A percentile compares a stretch with the other conserved stretches of the same genome.
These are phyloP conservation scores for Grosmannia penicillata DNA, from an alignment of 2,329 filamentous ascomycete species.

Conservation along the genomic window DNA sequence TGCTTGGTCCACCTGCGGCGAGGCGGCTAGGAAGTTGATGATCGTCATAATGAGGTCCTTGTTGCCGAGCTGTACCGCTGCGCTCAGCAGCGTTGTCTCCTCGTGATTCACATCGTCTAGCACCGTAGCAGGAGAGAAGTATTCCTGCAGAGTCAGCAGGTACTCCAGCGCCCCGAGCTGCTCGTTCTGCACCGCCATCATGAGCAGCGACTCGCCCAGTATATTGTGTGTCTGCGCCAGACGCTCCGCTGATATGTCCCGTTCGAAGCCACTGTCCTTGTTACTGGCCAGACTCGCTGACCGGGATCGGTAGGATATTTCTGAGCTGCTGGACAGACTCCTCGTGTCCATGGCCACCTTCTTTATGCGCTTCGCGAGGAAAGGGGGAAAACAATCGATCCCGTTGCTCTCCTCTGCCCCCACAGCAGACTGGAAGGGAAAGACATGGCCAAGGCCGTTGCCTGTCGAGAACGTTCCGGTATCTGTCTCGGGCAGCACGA, in stretches of 20 bases:
- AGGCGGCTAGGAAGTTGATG: slow-evolving; percentile 50
- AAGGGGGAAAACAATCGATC: slow-evolving; percentile 13
- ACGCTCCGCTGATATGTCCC: slow-evolving; percentile 71
- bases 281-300: slow-evolving; percentile 61
- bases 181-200: slow-evolving; percentile 70
- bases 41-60: slow-evolving; percentile 60
- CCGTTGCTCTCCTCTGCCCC: slow-evolving; percentile 11
- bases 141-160: slow-evolving; percentile 60
- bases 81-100: slow-evolving; percentile 75
- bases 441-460: slow-evolving; percentile 64
- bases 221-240: slow-evolving; percentile 56
- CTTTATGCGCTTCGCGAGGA: slow-evolving; percentile 43
- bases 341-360: slow-evolving; percentile 81
- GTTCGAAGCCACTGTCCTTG: slow-evolving; percentile 57
- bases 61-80: slow-evolving; percentile 76
- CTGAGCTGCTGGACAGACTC: slow-evolving; percentile 77
- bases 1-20: slow-evolving; percentile 30
- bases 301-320: slow-evolving; percentile 67
- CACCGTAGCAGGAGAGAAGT: slow-evolving; percentile 57
- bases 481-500: slow-evolving; percentile 26
- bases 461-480: slow-evolving; percentile 40
- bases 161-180: slow-evolving; percentile 63
- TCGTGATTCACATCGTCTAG: slow-evolving; percentile 80
- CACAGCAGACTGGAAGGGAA: slow-evolving; percentile 54
- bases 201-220: slow-evolving; percentile 68